These are phyloP conservation scores for Helotiales sp. DNA, from an alignment of 2,329 filamentous ascomycete genomes.

Conservation along the genomic window DNA sequence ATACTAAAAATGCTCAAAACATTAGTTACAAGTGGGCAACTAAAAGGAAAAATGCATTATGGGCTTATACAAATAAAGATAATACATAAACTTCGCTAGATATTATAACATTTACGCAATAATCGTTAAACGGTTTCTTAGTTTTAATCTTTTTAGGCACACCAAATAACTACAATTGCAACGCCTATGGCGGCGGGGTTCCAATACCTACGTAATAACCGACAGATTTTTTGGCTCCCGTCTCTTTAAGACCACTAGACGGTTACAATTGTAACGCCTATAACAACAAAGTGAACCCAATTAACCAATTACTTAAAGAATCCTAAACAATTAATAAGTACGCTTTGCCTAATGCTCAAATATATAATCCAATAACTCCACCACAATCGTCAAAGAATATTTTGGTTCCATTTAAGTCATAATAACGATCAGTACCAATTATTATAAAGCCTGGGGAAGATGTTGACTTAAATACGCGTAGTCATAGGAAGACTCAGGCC, in stretches of 20 bases:
- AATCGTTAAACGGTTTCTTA: not conserved
- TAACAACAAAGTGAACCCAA: not conserved
- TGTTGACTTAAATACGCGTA: conserved; percentile 23
- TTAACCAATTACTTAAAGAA: not conserved
- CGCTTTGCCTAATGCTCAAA: conserved; percentile 18
- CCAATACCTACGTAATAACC: conserved; percentile 3
- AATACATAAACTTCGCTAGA: conserved; percentile 15
- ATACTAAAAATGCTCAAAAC: conserved; percentile 23
- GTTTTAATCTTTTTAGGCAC: not conserved
- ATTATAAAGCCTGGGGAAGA: conserved; percentile 18
- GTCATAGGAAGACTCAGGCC: conserved; percentile 26
- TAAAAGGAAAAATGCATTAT: conserved; percentile 20
- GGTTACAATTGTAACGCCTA: not conserved
- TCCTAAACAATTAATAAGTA: conserved; percentile 15
- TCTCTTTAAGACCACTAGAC: not conserved
- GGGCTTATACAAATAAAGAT: conserved; percentile 9
- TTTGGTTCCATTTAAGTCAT: conserved; percentile 22
- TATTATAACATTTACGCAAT: not conserved
- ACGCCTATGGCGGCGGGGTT: not conserved
- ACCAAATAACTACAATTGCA: not conserved
- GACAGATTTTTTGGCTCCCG: not conserved
- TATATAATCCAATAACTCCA: conserved; percentile 19
- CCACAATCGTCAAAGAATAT: conserved; percentile 19
- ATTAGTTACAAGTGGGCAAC: conserved; percentile 21
- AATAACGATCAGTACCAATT: not conserved